Percentiles rank a stretch among this genome's conserved stretches.
Evolutionary conservation across 2,329 filamentous ascomycete species (phyloP).

Genomic region (Tetracladium maxilliforme): DNA sequence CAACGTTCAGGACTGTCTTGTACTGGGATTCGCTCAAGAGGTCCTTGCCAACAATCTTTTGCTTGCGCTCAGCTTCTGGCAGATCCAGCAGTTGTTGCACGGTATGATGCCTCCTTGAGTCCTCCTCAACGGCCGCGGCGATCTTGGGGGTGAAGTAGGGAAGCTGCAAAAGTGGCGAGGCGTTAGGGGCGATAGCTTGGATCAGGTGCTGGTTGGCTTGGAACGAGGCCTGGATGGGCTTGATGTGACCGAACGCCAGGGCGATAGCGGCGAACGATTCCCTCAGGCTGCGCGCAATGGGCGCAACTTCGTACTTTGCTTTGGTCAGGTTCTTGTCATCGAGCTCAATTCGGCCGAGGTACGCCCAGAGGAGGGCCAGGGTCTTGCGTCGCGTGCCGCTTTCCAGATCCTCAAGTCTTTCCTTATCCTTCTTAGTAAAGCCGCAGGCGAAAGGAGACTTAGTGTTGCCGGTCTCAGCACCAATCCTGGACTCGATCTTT

Average conservation of each 20-base stretch:
- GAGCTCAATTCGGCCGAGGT: constrained; percentile 77
- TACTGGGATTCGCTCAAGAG: constrained; percentile 69
- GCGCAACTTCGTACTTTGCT: constrained; percentile 80
- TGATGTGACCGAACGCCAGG: constrained; percentile 73
- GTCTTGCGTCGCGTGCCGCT: constrained; percentile 71
- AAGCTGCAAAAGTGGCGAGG: constrained; percentile 81
- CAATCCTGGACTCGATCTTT: constrained; percentile 69
- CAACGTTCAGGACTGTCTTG: constrained; percentile 57
- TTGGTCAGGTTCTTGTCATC: constrained; percentile 63
- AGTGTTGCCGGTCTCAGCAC: constrained; percentile 40
- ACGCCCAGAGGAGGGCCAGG: constrained; percentile 84
- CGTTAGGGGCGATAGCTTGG: constrained; percentile 72
- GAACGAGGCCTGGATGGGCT: constrained; percentile 71
- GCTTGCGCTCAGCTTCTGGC: constrained; percentile 58
- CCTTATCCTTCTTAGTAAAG: constrained; percentile 59
- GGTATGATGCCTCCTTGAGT: constrained; percentile 58
- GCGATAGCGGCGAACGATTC: constrained; percentile 78
- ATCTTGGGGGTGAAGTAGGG: constrained; percentile 66
- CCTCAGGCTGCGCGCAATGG: constrained; percentile 72
- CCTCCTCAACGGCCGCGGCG: constrained; percentile 55
- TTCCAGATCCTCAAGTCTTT: constrained; percentile 67
- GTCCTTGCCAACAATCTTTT: constrained; percentile 52
- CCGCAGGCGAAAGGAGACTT: constrained; percentile 38
- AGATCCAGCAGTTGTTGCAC: constrained; percentile 84
- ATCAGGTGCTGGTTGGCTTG: constrained; percentile 73